A percentile compares a stretch with the other conserved stretches of the same genome.
These are phyloP conservation scores for Pisolithus tinctorius DNA, from an alignment of 768 basidiomycete species.

Conservation along the genomic window DNA sequence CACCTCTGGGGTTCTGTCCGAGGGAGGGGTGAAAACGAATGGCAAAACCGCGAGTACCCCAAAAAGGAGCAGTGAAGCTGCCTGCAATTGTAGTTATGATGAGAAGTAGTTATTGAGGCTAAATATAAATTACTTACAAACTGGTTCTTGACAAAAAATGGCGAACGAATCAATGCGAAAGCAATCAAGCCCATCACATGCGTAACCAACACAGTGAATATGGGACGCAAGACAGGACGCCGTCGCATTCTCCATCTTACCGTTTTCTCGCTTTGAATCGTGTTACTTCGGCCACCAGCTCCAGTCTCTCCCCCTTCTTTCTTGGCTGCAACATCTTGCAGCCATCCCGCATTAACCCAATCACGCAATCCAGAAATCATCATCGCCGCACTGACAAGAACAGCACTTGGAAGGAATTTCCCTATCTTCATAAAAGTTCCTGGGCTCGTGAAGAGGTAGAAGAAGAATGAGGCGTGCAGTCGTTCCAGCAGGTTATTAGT, in stretches of 20 bases:
- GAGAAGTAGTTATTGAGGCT: not conserved
- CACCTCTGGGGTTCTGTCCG: slow-evolving; percentile 17
- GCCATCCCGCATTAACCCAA: slow-evolving; percentile 69
- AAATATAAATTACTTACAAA: slow-evolving; percentile 29
- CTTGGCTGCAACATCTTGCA: slow-evolving; percentile 11
- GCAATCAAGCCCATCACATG: slow-evolving; percentile 48
- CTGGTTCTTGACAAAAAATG: slow-evolving; percentile 37
- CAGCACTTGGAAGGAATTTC: slow-evolving; percentile 79
- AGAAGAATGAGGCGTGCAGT: slow-evolving; percentile 96
- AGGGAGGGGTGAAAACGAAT: slow-evolving; percentile 24
- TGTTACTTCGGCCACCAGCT: slow-evolving; percentile 10
- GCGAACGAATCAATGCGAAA: slow-evolving; percentile 42
- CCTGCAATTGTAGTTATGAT: slow-evolving; percentile 10
- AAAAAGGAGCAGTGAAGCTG: slow-evolving; percentile 24
- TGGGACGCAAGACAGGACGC: slow-evolving; percentile 48
- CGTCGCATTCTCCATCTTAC: slow-evolving; percentile 39
- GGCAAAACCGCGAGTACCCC: slow-evolving; percentile 27
- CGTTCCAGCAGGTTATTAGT: slow-evolving; percentile 93
- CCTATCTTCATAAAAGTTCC: slow-evolving; percentile 83
- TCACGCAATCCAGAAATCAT: slow-evolving; percentile 74
- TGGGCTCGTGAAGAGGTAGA: slow-evolving; percentile 62
- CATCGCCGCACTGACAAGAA: slow-evolving; percentile 79
- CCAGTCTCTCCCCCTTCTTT: slow-evolving; percentile 1
- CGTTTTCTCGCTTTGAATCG: slow-evolving; percentile 4
- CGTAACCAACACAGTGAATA: slow-evolving; percentile 49